These are phyloP conservation scores for Eucalyptus albens DNA, from an alignment of 345 rosid species.

Conservation along the genomic window DNA sequence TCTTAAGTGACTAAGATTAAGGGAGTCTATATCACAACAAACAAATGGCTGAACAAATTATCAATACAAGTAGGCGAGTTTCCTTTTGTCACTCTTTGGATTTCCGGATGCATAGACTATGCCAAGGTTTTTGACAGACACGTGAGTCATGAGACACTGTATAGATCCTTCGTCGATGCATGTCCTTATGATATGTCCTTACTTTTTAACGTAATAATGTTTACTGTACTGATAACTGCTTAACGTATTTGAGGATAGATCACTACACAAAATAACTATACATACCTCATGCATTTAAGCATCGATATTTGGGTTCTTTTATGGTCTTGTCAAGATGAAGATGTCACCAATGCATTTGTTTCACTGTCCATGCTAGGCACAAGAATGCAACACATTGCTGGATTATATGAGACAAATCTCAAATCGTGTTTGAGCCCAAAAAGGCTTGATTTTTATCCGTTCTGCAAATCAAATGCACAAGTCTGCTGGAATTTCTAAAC, in stretches of 20 bases:
- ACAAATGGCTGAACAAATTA: background rate
- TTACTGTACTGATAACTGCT: background rate
- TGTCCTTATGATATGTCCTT: background rate
- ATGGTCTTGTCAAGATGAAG: background rate
- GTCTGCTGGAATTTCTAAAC: background rate
- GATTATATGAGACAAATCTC: background rate
- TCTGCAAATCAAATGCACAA: background rate
- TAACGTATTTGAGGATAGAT: background rate
- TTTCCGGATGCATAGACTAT: background rate
- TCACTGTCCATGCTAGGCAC: background rate
- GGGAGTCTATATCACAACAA: background rate
- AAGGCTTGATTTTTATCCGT: background rate
- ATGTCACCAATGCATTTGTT: background rate
- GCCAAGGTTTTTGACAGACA: background rate
- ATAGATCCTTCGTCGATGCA: background rate
- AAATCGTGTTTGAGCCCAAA: background rate
- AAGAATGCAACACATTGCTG: background rate
- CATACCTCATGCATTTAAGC: background rate
- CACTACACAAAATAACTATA: background rate
- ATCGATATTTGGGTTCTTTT: background rate
- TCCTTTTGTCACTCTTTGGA: background rate
- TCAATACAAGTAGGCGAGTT: background rate
- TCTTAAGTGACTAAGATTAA: background rate
- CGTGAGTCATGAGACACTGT: background rate
- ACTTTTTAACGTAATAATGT: background rate